Percentiles rank a stretch among this genome's conserved stretches.
phyloP scores from a whole-genome alignment of 306 rosid species.

The Corylus avellana region DNA sequence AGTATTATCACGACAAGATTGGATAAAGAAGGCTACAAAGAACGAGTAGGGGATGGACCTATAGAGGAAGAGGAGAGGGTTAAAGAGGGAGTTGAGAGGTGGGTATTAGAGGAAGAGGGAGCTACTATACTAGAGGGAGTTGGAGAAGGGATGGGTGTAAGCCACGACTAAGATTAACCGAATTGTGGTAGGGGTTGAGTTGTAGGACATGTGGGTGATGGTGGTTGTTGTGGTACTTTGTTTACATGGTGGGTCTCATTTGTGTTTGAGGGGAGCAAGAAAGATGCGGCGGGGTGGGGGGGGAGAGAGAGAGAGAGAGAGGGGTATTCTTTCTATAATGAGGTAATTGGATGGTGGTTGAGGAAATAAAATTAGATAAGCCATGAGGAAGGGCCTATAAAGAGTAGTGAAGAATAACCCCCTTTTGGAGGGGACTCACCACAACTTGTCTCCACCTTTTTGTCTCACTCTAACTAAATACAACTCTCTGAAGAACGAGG shows the following conservation, averaged over 20 bases:
- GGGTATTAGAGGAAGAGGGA: conserved; percentile 62
- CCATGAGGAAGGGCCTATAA: too few species aligned
- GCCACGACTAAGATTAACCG: conserved; percentile 77
- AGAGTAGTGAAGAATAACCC: too few species aligned
- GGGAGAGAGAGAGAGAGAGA: too few species aligned
- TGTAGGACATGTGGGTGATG: conserved; percentile 50
- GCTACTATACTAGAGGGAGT: conserved; percentile 82
- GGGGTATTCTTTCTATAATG: too few species aligned
- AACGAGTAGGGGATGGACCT: conserved; percentile 80
- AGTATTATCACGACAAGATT: too few species aligned
- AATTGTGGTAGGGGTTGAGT: conserved; percentile 51
- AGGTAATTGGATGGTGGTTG: too few species aligned
- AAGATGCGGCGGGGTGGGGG: not conserved
- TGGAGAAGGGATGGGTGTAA: conserved; percentile 85
- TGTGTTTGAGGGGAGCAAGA: conserved; percentile 5
- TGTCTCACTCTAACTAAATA: too few species aligned
- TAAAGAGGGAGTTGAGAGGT: conserved; percentile 48
- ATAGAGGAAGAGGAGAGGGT: conserved; percentile 65
- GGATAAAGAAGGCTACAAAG: conserved; percentile 87
- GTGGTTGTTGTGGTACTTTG: conserved; percentile 1
- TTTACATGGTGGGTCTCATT: conserved; percentile 14
- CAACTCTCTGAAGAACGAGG: too few species aligned
- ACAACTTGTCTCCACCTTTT: too few species aligned
- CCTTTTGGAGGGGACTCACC: too few species aligned
- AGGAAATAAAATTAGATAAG: too few species aligned